Evolutionary conservation across 2,329 filamentous ascomycete genomes (phyloP), one percentile per base, ranked within the genome.

Genomic region (Orbilia brochopaga): DNA sequence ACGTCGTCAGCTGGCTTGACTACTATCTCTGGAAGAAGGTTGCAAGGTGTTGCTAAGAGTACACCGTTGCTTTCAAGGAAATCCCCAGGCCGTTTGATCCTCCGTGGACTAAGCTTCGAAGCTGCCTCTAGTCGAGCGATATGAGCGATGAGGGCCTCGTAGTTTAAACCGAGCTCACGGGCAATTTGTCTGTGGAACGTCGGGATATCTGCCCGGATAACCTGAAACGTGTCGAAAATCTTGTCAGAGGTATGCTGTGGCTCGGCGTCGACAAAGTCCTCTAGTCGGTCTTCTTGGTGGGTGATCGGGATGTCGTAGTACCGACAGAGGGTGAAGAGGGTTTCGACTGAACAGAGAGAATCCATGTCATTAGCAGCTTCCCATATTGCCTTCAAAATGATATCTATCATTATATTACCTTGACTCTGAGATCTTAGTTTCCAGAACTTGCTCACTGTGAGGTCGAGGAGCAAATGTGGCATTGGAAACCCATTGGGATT

Each of bases 371-470:
- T 17, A 15, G 11, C 11, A 42, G 37, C 15, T 42, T 15, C 13
- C 37, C 5, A 6, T 13, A 15, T 42, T 15, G 37, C 13, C 32
- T 37, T 37, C 32, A 13, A 37, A 37, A 7, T 7, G 32, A 37
- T 6, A 13, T 37, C 6, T 37, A 37, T 37, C 6, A 13, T 37
- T 37, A 13, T 13, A 21, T 5, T 48, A 48, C 44, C 44, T 48
- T 48, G 44, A 21, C 8, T 48, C 11, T 48, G 44, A 48, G n/a
- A 19, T 19, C 44, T 48, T 1, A 48, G 15, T 21, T 19, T 19
- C 44, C 44, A 48, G 19, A 48, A 48, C 44, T 48, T 48, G 44
- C n/a, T 23, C 8, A 48, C 44, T 5, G 44, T 48, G 6, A 48
- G 44, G 44, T 23, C 19, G 17, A 48, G 44, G 11, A 48, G 44